Conservation (phyloP, 495 filamentous ascomycete species). For the Rhizodiscina lignyota region DNA sequence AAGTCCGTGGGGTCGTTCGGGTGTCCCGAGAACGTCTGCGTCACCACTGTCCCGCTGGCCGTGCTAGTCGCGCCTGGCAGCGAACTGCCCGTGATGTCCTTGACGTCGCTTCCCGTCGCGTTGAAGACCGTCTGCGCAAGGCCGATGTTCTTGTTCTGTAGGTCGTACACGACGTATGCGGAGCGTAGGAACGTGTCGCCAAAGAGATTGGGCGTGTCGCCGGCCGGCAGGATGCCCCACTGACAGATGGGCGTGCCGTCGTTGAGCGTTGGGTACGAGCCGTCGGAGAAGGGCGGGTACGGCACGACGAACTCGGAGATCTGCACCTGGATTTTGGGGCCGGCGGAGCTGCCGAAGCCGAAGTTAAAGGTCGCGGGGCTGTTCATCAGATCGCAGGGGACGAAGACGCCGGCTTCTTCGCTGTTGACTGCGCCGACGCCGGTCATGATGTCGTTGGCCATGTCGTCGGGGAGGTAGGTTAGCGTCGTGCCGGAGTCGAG, state of each 20-base stretch:
- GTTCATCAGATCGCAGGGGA: background rate
- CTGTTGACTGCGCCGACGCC: background rate
- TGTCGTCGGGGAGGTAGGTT: slow-evolving; percentile 5
- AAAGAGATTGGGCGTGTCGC: slow-evolving; percentile 1
- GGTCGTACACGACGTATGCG: slow-evolving; percentile 1
- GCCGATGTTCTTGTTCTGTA: background rate
- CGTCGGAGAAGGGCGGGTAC: slow-evolving; percentile 3
- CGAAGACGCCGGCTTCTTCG: background rate
- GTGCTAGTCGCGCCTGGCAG: background rate
- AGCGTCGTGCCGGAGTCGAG: slow-evolving; percentile 13
- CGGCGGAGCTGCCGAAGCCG: slow-evolving; percentile 1
- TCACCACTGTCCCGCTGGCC: background rate
- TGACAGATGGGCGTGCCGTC: slow-evolving; percentile 5
- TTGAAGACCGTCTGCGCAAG: slow-evolving; percentile 1
- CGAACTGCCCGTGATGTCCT: background rate
- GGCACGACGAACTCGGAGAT: background rate
- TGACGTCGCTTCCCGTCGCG: background rate
- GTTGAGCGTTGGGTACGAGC: slow-evolving; percentile 5
- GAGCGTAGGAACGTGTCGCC: slow-evolving; percentile 1
- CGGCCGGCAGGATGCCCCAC: slow-evolving; percentile 2
- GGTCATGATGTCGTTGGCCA: slow-evolving; percentile 5
- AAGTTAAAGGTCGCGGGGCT: background rate
- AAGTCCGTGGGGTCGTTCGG: too few species aligned
- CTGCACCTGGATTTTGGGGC: background rate
- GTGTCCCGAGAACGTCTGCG: too few species aligned